Conservation (phyloP, 192 early-diverging fungal species). For the Linderina pennispora region DNA sequence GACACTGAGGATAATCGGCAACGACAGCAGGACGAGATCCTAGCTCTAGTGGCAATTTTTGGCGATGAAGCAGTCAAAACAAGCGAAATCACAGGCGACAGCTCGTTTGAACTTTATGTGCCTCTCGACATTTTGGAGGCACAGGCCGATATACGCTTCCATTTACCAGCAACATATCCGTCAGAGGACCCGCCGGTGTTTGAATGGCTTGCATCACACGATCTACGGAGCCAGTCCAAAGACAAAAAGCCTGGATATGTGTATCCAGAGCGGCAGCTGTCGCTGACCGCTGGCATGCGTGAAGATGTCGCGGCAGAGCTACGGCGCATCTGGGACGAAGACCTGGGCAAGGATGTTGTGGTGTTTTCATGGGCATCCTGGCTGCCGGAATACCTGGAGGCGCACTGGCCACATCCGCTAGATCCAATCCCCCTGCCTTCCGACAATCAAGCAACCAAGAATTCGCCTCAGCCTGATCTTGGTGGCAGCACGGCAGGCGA, state of each 20-base stretch:
- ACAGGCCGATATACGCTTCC: constrained; percentile 24
- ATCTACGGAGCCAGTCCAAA: background rate
- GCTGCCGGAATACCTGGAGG: constrained; percentile 29
- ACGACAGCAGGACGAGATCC: constrained; percentile 43
- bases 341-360: constrained; percentile 29
- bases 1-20: constrained; percentile 29
- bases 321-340: constrained; percentile 17
- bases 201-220: constrained; percentile 35
- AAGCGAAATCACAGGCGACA: background rate
- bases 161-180: constrained; percentile 41
- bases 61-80: constrained; percentile 27
- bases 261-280: constrained; percentile 18
- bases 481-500: background rate
- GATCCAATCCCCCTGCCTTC: constrained; percentile 30
- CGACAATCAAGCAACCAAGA: constrained; percentile 4
- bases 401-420: constrained; percentile 28
- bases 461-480: constrained; percentile 3
- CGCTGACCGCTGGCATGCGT: constrained; percentile 18
- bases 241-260: constrained; percentile 11
- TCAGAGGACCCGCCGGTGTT: constrained; percentile 30
- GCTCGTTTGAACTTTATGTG: constrained; percentile 24
- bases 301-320: constrained; percentile 12
- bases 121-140: constrained; percentile 21
- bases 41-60: constrained; percentile 43
- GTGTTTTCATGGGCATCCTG: constrained; percentile 40